phyloP scores from a whole-genome alignment of 2,329 filamentous ascomycete genomes.

The Aspergillus pseudoterreus region DNA sequence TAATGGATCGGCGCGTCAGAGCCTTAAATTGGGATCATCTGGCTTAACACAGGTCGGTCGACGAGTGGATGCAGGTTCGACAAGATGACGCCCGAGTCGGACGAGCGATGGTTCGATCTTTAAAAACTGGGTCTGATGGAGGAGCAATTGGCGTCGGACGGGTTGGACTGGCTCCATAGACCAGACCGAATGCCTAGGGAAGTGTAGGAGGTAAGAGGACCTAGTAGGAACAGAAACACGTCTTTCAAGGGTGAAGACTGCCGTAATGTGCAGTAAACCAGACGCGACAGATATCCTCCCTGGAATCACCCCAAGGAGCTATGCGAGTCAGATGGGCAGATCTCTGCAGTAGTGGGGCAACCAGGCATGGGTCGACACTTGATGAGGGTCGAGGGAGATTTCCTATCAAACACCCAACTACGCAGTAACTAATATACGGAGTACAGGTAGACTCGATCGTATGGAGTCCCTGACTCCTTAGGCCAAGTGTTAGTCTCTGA shows the following conservation, averaged over 20 bases:
- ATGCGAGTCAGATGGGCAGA: conserved; percentile 8
- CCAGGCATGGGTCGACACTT: neutral
- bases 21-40: conserved; percentile 10
- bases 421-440: too few relatives aligned
- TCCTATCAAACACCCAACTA: too few relatives aligned
- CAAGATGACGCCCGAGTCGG: conserved; percentile 1
- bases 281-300: neutral
- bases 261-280: neutral
- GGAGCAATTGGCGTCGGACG: neutral
- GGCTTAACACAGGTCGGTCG: conserved; percentile 6
- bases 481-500: too few relatives aligned
- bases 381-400: neutral
- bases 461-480: too few relatives aligned
- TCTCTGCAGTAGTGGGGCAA: conserved; percentile 6
- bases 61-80: neutral
- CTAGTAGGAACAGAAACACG: neutral
- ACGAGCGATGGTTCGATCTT: conserved; percentile 6
- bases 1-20: conserved; percentile 1
- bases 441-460: too few relatives aligned
- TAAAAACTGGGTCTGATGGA: neutral
- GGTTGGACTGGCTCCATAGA: neutral
- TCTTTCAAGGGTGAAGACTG: too few relatives aligned
- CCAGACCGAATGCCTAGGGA: neutral
- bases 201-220: neutral
- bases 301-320: neutral